Conservation (phyloP, 306 rosid genomes). For the Cucurbita ficifolia region DNA sequence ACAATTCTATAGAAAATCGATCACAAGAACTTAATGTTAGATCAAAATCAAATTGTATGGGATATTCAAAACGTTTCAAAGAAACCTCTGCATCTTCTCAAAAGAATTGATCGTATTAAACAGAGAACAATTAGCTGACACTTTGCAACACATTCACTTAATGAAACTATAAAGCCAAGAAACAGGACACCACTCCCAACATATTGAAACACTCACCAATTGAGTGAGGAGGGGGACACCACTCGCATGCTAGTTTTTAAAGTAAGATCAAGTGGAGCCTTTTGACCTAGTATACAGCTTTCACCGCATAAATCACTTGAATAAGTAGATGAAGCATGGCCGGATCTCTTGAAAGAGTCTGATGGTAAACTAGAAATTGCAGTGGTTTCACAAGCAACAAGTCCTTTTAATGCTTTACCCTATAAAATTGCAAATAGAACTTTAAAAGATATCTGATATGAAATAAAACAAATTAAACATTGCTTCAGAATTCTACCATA, state of each 20-base stretch:
- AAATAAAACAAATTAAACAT: not conserved
- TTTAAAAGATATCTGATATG: not conserved
- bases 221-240: conserved; percentile 39
- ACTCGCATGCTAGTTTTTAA: conserved; percentile 65
- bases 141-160: not conserved
- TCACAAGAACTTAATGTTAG: not conserved
- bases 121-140: not conserved
- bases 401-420: conserved; percentile 84
- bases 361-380: conserved; percentile 24
- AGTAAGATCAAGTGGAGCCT: conserved; percentile 84
- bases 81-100: not conserved
- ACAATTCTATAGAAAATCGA: not conserved
- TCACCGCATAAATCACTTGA: conserved; percentile 30
- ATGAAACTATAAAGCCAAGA: not conserved
- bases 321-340: conserved; percentile 22
- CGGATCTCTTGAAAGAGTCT: conserved; percentile 23
- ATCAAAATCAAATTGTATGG: not conserved
- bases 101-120: not conserved
- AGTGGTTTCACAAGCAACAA: conserved; percentile 29
- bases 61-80: not conserved
- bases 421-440: conserved; percentile 10
- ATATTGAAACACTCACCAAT: conserved; percentile 32
- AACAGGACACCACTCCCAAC: not conserved
- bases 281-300: conserved; percentile 39
- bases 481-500: conserved; percentile 38